Base-by-base conservation (phyloP, 116 monocot genomes). In the Zostera marina region DNA sequence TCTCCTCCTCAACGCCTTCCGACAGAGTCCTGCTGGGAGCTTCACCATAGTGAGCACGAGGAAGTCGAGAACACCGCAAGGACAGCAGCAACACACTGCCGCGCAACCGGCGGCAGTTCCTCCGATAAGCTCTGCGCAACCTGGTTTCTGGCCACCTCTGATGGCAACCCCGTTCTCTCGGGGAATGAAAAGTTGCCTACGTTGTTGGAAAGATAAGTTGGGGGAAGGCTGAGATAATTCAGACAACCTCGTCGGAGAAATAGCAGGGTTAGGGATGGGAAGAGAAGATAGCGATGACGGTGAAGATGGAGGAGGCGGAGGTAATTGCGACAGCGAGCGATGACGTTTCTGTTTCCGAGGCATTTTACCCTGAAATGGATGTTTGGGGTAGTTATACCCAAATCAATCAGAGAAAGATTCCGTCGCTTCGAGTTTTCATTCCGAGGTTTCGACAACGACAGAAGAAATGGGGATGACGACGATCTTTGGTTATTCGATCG, bases 61-160 rank as follows among this genome's bases (percentile, higher is more conserved):
- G 14, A 88, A 63, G 38, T 69, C 63, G 24, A 78, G 19, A 32
- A 81, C 23, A 7, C 72, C 78, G 63, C 77, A 81, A 13, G 84
- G 89, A 61, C 66, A 72, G 78, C 84, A 88, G 73, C 88, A 89
- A 66, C 72, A 81, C 11, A 83, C 63, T 22, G 76, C 89, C 11
- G 79, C 80, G 64, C 83, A 88, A 13, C 62, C 75, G 11, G 88
- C 83, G 59, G 73, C 74, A 11, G 84, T 78, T 10, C 72, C 56
- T 20, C 77, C 77, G 40, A 74, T 74, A 2, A 74, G 44, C 74
- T 82, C 82, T 1, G 20, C 19, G 49, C 49, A 49, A 0, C 49
- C 20, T 17, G 15, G 49, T 49, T 49, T 49, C 49, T 20, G 15
- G 19, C 49, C 16, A 12, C 9, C 49, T 49, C 20, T 49, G 15